phyloP scores from a whole-genome alignment of 495 filamentous ascomycete genomes.

The Pseudoneurospora amorphoporcata region DNA sequence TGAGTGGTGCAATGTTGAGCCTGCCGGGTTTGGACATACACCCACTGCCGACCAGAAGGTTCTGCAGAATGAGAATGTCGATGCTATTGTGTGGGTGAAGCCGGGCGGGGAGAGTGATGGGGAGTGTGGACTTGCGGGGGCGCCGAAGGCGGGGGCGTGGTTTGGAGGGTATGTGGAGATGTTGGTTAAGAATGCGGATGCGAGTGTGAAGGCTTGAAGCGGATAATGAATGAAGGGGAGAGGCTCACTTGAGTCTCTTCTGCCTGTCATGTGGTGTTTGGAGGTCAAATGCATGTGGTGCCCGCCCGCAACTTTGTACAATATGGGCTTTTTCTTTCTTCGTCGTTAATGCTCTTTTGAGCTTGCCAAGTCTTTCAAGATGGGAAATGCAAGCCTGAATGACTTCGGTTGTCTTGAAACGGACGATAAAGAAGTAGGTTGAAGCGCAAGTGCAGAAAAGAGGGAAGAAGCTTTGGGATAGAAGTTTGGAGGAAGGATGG shows the following conservation, averaged over 20 bases:
- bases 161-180: slow-evolving; percentile 64
- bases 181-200: slow-evolving; percentile 52
- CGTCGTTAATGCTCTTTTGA: background rate
- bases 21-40: slow-evolving; percentile 55
- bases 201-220: slow-evolving; percentile 8
- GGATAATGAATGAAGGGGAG: no score
- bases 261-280: background rate
- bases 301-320: background rate
- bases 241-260: background rate
- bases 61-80: slow-evolving; percentile 42
- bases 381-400: no score
- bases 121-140: slow-evolving; percentile 48
- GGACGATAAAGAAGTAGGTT: no score
- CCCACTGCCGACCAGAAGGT: slow-evolving; percentile 45
- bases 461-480: no score
- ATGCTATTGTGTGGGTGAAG: slow-evolving; percentile 72
- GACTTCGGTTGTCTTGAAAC: no score
- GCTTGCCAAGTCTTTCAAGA: no score
- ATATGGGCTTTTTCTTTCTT: background rate
- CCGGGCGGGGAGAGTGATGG: slow-evolving; percentile 70
- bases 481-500: no score
- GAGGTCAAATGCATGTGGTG: no score
- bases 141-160: slow-evolving; percentile 61
- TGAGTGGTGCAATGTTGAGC: slow-evolving; percentile 69
- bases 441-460: no score